Evolutionary conservation across 257 asterid genomes (phyloP), one percentile per base, ranked within the genome.

Genomic region (Primulina huaijiensis): DNA sequence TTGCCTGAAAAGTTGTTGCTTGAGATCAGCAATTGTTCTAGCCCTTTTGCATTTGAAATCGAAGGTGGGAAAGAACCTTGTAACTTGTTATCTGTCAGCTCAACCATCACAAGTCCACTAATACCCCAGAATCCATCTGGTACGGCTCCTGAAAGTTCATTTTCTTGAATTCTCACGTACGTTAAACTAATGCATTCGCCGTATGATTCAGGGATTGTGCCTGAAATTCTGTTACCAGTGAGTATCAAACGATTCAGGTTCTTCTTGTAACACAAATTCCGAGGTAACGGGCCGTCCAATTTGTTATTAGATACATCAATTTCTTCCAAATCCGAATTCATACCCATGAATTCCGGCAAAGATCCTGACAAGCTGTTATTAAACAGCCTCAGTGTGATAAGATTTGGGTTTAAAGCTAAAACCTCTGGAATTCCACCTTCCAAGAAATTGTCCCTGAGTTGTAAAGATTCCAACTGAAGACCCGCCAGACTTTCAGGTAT

Each of bases 111-210:
- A n/a, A 86, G 81, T 6, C 77, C 79, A 5, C 67, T 43, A 6
- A 88, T 82, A 35, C 96, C 77, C 97, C 90, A 92, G 53, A 92
- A 79, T 53, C 86, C 83, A 21, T 76, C 55, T 3, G 97, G 97
- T 20, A 88, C 58, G 12, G 5, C 64, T 43, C 97, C 97, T 0
- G 89, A 82, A 10, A 92, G 66, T 25, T 74, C 65, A 53, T 92
- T 90, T 56, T 79, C 65, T 55, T 69, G 81, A 12, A 88, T 63
- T 0, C 98, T 87, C 34, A 86, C 79, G 3, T 84, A 81, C 0
- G 60, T 75, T 34, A 92, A 57, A 66, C 86, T 85, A 71, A 53
- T 69, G 79, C 98, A 92, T 30, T 82, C 88, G 23, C 89, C 89
- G 69, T 86, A 92, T 0, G 86, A 83, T 20, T 76, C 86, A 2